Evolutionary conservation across 2,329 filamentous ascomycete genomes (phyloP), one percentile per base, ranked within the genome.

Genomic region (Talaromyces sp.): DNA sequence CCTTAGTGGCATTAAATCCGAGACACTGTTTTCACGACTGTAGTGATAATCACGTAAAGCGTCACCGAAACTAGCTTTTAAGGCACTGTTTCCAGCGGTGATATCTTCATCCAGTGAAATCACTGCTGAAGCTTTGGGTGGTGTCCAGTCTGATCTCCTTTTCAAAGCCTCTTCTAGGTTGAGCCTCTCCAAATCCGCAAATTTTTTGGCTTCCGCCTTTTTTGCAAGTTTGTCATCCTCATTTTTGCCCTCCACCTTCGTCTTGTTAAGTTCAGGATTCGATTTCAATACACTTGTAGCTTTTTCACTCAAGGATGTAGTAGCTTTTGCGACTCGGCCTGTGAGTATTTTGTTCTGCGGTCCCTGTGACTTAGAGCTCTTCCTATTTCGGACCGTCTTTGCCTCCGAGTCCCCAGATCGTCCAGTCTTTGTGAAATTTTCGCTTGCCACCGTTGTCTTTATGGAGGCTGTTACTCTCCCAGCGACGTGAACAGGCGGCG

Each of bases 81-180:
- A 7, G 5, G n/a, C 16, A 33, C 31, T 45, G 3, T n/a, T n/a
- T n/a, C 27, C 2, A 22, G 45, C 31, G 10, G 41, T 13, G 24
- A 31, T 33, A 11, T 45, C 41, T 13, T 62, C 3, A 22, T 65
- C 61, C 60, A 27, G 65, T 65, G 8, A 66, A 49, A 65, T 33
- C 6, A 66, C 22, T 67, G 37, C 69, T 65, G 45, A 71, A 69
- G 37, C 67, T 56, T 80, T 82, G 3, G 87, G 84, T 2, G 89
- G 90, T 0, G 90, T 93, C 90, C 90, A 93, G 65, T 88, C 83
- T 14, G 78, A 72, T 66, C 87, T 83, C 66, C 90, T 82, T 54
- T 78, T 80, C 31, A 84, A 73, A 8, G 89, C 90, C 54, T 73
- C 67, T 67, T 76, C 76, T 27, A 79, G 62, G n/a, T 76, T 70